phyloP scores from a whole-genome alignment of 1,284 basidiomycete species.

The Taiwanofungus camphoratus region DNA sequence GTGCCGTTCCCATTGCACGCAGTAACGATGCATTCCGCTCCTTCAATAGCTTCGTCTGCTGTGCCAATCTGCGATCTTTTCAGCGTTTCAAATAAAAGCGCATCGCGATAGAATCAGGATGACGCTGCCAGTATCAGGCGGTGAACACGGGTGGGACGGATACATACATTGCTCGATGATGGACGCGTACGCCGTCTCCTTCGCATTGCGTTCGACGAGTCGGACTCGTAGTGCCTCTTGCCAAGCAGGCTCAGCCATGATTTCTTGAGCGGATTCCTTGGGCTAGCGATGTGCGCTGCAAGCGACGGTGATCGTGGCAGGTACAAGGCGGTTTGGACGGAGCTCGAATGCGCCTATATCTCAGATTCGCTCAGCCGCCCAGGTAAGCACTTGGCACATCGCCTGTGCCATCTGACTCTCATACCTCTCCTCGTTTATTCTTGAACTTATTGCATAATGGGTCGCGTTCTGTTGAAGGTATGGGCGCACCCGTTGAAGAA shows the following conservation, averaged over 20 bases:
- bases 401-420: constrained; percentile 14
- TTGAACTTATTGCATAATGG: constrained; percentile 42
- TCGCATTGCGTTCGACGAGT: constrained; percentile 72
- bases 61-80: constrained; percentile 82
- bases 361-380: constrained; percentile 16
- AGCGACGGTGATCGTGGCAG: constrained; percentile 13
- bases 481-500: constrained; percentile 11
- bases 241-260: constrained; percentile 77
- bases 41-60: constrained; percentile 84
- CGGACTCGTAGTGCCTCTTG: constrained; percentile 73
- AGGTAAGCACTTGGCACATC: constrained; percentile 16
- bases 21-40: constrained; percentile 84
- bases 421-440: constrained; percentile 12
- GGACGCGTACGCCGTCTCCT: constrained; percentile 70
- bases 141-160: constrained; percentile 10
- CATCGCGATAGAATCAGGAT: constrained; percentile 11
- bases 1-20: constrained; percentile 69
- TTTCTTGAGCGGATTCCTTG: constrained; percentile 6
- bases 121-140: constrained; percentile 18
- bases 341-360: constrained; percentile 18
- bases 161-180: constrained; percentile 85
- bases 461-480: constrained; percentile 94
- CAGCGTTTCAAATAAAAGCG: constrained; percentile 26
- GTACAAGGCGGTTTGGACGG: constrained; percentile 15
- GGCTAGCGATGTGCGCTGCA: neutral